A percentile compares a stretch with the other conserved stretches of the same genome.
phyloP scores from a whole-genome alignment of 306 rosid species.

The Cicer judaicum region DNA sequence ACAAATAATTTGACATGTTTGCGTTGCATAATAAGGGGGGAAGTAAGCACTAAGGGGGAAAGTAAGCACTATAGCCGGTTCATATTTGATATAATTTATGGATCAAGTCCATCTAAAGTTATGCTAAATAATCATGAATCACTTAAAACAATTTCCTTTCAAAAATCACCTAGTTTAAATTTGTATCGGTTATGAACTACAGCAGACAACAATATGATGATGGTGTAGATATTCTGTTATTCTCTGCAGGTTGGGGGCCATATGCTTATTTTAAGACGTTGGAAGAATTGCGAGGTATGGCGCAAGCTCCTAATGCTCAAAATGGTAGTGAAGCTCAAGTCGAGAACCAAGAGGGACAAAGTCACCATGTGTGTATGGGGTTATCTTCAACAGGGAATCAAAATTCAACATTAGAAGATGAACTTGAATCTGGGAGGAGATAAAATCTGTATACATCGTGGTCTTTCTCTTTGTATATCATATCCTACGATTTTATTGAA shows the following conservation, averaged over 20 bases:
- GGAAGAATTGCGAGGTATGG: slow-evolving; percentile 52
- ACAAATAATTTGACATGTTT: neutral
- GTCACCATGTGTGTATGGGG: slow-evolving; percentile 57
- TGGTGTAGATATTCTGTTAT: slow-evolving; percentile 35
- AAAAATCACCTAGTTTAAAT: slow-evolving; percentile 11
- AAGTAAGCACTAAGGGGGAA: neutral
- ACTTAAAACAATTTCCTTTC: neutral
- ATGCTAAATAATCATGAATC: slow-evolving; percentile 10
- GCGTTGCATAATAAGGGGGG: neutral
- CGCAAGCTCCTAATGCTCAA: slow-evolving; percentile 44
- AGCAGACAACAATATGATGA: slow-evolving; percentile 24
- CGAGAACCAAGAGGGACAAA: slow-evolving; percentile 51
- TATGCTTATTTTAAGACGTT: slow-evolving; percentile 73
- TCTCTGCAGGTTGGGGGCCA: slow-evolving; percentile 85
- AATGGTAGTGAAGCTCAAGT: slow-evolving; percentile 43
- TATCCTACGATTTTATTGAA: slow-evolving; percentile 1
- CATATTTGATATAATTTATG: slow-evolving; percentile 7
- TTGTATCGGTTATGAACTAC: slow-evolving; percentile 14
- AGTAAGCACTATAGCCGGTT: neutral
- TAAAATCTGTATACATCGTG: slow-evolving; percentile 34
- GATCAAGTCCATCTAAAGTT: neutral
- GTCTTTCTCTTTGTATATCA: slow-evolving; percentile 38
- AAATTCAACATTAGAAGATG: slow-evolving; percentile 51
- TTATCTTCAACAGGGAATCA: slow-evolving; percentile 48
- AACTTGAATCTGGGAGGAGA: slow-evolving; percentile 66